Percentiles rank a stretch among this genome's conserved stretches.
phyloP scores from a whole-genome alignment of 305 asterid genomes.

The Rubia tinctorum region DNA sequence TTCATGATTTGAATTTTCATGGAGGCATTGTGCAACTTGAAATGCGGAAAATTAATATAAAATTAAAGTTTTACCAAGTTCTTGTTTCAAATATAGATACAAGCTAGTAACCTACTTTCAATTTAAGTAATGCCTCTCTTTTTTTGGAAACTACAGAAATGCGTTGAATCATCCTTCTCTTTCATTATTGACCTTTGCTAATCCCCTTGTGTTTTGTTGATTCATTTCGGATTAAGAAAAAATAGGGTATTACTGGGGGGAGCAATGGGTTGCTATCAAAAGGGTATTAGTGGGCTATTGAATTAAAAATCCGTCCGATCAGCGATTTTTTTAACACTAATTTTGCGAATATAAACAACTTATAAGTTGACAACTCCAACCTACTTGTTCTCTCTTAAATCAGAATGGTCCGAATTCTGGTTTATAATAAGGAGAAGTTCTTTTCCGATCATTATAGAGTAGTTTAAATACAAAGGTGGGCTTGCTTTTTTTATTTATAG shows the following conservation, averaged over 20 bases:
- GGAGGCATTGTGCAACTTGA: too few relatives aligned
- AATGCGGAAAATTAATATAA: too few relatives aligned
- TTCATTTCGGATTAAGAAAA: neutral
- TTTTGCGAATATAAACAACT: too few relatives aligned
- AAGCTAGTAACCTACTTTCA: neutral
- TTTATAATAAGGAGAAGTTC: too few relatives aligned
- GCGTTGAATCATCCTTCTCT: too few relatives aligned
- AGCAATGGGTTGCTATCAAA: slow-evolving; percentile 28
- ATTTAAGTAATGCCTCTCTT: too few relatives aligned
- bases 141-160: too few relatives aligned
- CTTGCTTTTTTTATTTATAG: neutral
- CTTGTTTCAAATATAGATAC: neutral
- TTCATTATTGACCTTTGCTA: neutral
- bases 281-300: slow-evolving; percentile 32
- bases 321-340: slow-evolving; percentile 1
- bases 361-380: too few relatives aligned
- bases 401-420: neutral
- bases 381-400: too few relatives aligned
- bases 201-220: neutral
- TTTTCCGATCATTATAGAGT: neutral
- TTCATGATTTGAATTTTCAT: too few relatives aligned
- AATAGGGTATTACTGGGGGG: neutral
- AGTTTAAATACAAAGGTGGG: neutral
- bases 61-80: too few relatives aligned
- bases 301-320: slow-evolving; percentile 27